phyloP scores from a whole-genome alignment of 441 rosid genomes.

The Aleurites moluccanus region DNA sequence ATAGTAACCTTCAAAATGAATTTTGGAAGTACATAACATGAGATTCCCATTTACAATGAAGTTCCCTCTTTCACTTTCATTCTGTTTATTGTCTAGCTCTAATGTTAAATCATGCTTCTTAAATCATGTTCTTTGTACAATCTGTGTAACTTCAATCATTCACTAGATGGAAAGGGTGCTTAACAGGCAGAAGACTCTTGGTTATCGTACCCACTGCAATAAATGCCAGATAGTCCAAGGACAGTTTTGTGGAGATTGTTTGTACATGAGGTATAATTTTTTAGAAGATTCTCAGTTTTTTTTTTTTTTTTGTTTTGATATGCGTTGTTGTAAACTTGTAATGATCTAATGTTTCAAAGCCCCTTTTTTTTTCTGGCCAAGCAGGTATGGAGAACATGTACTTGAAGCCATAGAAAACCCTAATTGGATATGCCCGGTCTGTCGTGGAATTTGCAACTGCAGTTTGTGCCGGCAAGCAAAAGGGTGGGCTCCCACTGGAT shows the following conservation, averaged over 20 bases:
- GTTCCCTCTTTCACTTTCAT: background rate
- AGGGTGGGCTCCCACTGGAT: conserved; percentile 83
- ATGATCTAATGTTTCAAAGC: background rate
- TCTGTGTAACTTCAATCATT: conserved; percentile 2
- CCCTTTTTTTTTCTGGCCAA: conserved; percentile 5
- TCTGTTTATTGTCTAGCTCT: background rate
- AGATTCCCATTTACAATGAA: background rate
- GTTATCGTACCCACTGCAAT: conserved; percentile 61
- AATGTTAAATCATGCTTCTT: background rate
- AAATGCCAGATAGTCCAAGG: conserved; percentile 70
- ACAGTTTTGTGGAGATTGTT: conserved; percentile 90
- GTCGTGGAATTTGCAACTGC: conserved; percentile 90
- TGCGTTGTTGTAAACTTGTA: background rate
- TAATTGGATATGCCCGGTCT: conserved; percentile 72
- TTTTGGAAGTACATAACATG: background rate
- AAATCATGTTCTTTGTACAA: conserved; percentile 1
- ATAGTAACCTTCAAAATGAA: background rate
- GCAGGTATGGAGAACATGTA: conserved; percentile 89
- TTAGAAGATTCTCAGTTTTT: conserved; percentile 5
- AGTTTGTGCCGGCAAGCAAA: conserved; percentile 70
- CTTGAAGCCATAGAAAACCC: conserved; percentile 71
- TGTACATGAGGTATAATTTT: conserved; percentile 63
- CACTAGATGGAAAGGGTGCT: conserved; percentile 17
- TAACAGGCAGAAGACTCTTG: conserved; percentile 82
- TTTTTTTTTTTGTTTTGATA: background rate